These are phyloP conservation scores for Collybia mongolica DNA, from an alignment of 768 basidiomycete species.

Conservation along the genomic window DNA sequence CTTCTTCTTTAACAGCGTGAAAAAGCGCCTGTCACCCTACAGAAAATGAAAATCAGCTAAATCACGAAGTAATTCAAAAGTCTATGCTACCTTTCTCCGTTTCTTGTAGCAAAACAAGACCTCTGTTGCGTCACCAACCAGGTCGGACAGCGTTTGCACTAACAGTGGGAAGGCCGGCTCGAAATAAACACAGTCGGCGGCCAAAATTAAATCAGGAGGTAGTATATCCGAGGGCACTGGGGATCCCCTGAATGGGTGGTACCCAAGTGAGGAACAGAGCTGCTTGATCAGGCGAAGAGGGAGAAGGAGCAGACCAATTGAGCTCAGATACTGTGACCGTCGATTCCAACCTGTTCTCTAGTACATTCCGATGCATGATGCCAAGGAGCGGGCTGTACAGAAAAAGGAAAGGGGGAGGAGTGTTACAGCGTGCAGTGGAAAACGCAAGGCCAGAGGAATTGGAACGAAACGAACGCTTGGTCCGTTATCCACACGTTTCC, in stretches of 20 bases:
- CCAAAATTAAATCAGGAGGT: slow-evolving; percentile 70
- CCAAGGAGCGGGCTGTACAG: slow-evolving; percentile 63
- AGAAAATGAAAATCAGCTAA: background rate
- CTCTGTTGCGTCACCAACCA: slow-evolving; percentile 56
- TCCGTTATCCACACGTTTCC: slow-evolving; percentile 82
- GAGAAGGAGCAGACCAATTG: slow-evolving; percentile 61
- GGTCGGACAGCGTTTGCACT: slow-evolving; percentile 71
- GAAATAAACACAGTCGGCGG: slow-evolving; percentile 95
- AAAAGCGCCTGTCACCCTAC: slow-evolving; percentile 89
- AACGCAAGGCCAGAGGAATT: slow-evolving; percentile 3
- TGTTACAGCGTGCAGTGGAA: slow-evolving; percentile 10
- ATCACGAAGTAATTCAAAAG: background rate
- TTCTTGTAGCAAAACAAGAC: slow-evolving; percentile 94
- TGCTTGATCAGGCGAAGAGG: slow-evolving; percentile 3
- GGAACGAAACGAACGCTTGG: slow-evolving; percentile 67
- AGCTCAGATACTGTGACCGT: slow-evolving; percentile 66
- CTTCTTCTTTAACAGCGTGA: slow-evolving; percentile 70
- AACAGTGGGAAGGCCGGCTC: slow-evolving; percentile 91
- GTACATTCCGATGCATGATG: slow-evolving; percentile 77
- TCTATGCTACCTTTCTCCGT: slow-evolving; percentile 6
- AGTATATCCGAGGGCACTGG: slow-evolving; percentile 46
- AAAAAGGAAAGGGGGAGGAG: slow-evolving; percentile 1
- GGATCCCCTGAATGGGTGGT: slow-evolving; percentile 55
- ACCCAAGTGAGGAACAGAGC: slow-evolving; percentile 7
- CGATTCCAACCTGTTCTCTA: slow-evolving; percentile 56